Evolutionary conservation across 257 asterid genomes (phyloP).

Genomic region (Scutellaria barbata): DNA sequence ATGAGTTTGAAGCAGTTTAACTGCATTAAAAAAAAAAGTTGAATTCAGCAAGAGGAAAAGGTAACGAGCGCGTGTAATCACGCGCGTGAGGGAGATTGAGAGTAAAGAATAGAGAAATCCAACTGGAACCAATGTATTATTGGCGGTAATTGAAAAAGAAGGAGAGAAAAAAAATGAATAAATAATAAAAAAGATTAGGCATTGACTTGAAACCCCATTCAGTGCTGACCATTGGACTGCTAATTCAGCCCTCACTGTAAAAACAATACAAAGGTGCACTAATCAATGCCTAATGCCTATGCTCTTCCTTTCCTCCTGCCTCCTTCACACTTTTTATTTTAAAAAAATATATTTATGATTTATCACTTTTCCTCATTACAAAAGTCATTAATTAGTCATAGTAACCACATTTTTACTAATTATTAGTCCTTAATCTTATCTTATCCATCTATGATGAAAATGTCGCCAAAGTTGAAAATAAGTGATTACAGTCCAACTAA

Average conservation of each 20-base stretch:
- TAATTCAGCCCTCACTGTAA: constrained; percentile 7
- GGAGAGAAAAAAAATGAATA: constrained; percentile 29
- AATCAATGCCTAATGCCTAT: constrained; percentile 9
- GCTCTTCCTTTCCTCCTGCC: background rate
- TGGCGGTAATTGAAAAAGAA: constrained; percentile 53
- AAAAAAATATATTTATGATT: too few relatives aligned
- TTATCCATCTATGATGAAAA: too few relatives aligned
- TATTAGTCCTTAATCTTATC: background rate
- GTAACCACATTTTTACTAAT: constrained; percentile 1
- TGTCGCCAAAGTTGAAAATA: too few relatives aligned
- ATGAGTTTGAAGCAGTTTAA: too few relatives aligned
- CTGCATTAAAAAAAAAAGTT: too few relatives aligned
- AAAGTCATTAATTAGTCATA: background rate
- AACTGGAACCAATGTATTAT: constrained; percentile 41
- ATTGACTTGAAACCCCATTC: constrained; percentile 55
- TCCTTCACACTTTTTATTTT: too few relatives aligned
- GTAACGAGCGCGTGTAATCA: background rate
- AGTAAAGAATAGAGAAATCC: constrained; percentile 14
- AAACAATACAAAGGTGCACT: constrained; percentile 17
- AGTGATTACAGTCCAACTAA: too few relatives aligned
- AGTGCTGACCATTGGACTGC: constrained; percentile 46
- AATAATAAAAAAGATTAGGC: constrained; percentile 50
- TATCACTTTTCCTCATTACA: background rate
- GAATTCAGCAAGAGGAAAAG: too few relatives aligned
- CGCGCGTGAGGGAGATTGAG: constrained; percentile 33